phyloP scores from a whole-genome alignment of 1,139 yeast genomes.

The Diutina mesorugosa region DNA sequence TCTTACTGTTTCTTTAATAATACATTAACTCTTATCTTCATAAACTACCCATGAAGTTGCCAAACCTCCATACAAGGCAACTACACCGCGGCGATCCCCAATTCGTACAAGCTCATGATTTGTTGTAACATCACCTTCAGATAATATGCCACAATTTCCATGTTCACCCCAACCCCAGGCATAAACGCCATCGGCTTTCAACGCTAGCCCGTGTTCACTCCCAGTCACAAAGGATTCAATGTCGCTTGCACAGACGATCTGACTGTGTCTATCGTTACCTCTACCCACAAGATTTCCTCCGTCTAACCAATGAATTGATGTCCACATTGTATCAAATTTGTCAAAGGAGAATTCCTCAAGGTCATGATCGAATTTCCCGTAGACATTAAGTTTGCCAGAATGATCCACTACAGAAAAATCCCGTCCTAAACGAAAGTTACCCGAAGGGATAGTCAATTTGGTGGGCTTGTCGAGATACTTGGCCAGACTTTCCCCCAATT shows the following conservation, averaged over 20 bases:
- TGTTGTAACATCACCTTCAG: slow-evolving; percentile 20
- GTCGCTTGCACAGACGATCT: slow-evolving; percentile 23
- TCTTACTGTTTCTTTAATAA: background rate
- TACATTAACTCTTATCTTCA: background rate
- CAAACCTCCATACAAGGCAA: slow-evolving; percentile 26
- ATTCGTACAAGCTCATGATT: slow-evolving; percentile 26
- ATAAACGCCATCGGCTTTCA: slow-evolving; percentile 20
- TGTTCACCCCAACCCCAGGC: slow-evolving; percentile 99
- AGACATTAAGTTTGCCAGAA: background rate
- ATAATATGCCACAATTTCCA: slow-evolving; percentile 69
- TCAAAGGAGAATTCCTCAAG: background rate
- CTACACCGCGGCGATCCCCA: slow-evolving; percentile 11
- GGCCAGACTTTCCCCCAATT: slow-evolving; percentile 23
- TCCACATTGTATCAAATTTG: slow-evolving; percentile 52
- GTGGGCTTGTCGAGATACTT: slow-evolving; percentile 8
- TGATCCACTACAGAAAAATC: background rate
- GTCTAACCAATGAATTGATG: slow-evolving; percentile 44
- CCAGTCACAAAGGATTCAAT: slow-evolving; percentile 36
- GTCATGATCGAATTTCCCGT: background rate
- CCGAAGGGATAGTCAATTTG: slow-evolving; percentile 14
- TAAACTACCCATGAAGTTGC: slow-evolving; percentile 30
- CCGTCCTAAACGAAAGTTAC: background rate
- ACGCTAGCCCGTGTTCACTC: slow-evolving; percentile 72
- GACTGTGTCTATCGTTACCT: slow-evolving; percentile 77
- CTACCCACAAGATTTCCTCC: slow-evolving; percentile 18